These are phyloP conservation scores for Naganishia friedmannii DNA, from an alignment of 768 basidiomycete species.

Conservation along the genomic window DNA sequence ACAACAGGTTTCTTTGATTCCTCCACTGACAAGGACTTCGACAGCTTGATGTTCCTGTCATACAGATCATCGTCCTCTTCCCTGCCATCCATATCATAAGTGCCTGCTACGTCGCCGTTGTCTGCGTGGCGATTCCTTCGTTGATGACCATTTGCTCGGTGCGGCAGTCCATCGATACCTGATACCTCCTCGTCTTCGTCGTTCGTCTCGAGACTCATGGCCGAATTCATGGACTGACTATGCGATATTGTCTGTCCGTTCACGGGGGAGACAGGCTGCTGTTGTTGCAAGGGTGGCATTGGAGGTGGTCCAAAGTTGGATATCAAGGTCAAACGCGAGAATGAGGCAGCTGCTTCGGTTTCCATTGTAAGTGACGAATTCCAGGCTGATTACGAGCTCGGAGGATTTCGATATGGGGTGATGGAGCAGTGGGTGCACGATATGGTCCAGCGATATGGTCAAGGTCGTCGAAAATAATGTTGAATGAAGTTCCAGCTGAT, in stretches of 20 bases:
- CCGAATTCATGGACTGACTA: slow-evolving; percentile 11
- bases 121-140: no score
- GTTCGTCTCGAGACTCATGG: slow-evolving; percentile 7
- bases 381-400: neutral
- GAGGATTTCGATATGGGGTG: neutral
- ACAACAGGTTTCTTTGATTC: slow-evolving; percentile 23
- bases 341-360: slow-evolving; percentile 8
- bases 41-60: slow-evolving; percentile 15
- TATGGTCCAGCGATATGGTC: no score
- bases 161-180: neutral
- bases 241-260: slow-evolving; percentile 18
- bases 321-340: slow-evolving; percentile 10
- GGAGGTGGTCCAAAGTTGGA: slow-evolving; percentile 21
- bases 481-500: slow-evolving; percentile 13
- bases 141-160: neutral
- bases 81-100: slow-evolving; percentile 7
- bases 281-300: neutral
- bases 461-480: neutral
- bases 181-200: neutral
- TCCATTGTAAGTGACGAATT: neutral
- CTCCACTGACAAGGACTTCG: neutral
- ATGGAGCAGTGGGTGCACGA: no score
- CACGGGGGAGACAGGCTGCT: neutral
- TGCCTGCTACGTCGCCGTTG: neutral
- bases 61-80: slow-evolving; percentile 14